Evolutionary conservation across 2,329 filamentous ascomycete species (phyloP).

Genomic region (Apiospora koreana): DNA sequence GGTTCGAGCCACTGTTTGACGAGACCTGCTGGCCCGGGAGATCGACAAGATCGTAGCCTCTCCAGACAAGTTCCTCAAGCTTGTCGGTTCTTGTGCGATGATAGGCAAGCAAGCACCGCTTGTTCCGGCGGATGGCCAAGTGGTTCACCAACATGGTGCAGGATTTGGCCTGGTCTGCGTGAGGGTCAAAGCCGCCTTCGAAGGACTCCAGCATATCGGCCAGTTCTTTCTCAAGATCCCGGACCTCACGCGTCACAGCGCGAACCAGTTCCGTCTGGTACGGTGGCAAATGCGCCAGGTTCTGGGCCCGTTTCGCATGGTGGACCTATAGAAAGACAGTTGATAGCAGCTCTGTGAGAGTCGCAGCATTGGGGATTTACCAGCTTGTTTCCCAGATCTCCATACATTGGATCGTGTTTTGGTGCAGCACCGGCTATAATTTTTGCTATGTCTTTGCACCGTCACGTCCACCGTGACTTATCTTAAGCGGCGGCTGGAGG

Average conservation of each 20-base stretch:
- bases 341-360: constrained; percentile 4
- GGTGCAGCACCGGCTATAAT: background rate
- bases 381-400: constrained; percentile 83
- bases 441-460: background rate
- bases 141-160: constrained; percentile 92
- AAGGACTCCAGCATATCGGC: constrained; percentile 78
- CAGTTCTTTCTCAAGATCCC: constrained; percentile 88
- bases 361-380: constrained; percentile 41
- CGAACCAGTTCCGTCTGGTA: constrained; percentile 93
- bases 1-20: constrained; percentile 32
- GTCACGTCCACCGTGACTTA: background rate
- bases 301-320: constrained; percentile 93
- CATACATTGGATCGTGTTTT: constrained; percentile 65
- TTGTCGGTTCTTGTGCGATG: constrained; percentile 89
- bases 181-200: constrained; percentile 81
- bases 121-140: constrained; percentile 92
- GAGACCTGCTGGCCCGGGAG: constrained; percentile 57
- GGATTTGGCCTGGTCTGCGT: constrained; percentile 78
- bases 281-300: constrained; percentile 80
- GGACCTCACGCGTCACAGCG: constrained; percentile 84
- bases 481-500: no score
- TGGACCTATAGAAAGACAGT: constrained; percentile 65
- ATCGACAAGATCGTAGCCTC: constrained; percentile 80
- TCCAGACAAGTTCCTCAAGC: constrained; percentile 92
- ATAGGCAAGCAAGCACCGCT: constrained; percentile 92